A percentile compares a stretch with the other conserved stretches of the same genome.
These are phyloP conservation scores for Gossypium davidsonii DNA, from an alignment of 441 rosid genomes.

Conservation along the genomic window DNA sequence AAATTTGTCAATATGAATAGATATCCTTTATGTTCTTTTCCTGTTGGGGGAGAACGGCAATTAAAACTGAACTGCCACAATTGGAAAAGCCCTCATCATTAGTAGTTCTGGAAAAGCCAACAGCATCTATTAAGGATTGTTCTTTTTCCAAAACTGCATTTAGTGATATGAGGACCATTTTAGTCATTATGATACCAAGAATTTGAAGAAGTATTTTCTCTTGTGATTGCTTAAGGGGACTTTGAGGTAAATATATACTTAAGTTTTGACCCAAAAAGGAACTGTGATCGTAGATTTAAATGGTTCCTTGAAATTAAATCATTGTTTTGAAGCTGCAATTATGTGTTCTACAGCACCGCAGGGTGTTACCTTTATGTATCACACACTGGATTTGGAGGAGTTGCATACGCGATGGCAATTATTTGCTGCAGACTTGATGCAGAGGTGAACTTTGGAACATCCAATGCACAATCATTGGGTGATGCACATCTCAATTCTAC, in stretches of 20 bases:
- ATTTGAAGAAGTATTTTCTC: neutral
- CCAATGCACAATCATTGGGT: slow-evolving; percentile 25
- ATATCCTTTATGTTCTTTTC: neutral
- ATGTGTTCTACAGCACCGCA: slow-evolving; percentile 37
- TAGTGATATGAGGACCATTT: neutral
- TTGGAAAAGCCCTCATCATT: neutral
- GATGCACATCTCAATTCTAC: slow-evolving; percentile 26
- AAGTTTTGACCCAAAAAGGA: neutral
- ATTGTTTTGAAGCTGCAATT: slow-evolving; percentile 5
- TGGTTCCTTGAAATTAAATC: neutral
- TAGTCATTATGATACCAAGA: neutral
- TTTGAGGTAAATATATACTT: neutral
- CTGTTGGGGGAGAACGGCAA: neutral
- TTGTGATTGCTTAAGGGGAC: neutral
- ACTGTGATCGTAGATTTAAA: neutral
- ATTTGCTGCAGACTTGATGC: slow-evolving; percentile 71
- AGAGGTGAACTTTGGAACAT: slow-evolving; percentile 33
- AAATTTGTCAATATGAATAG: neutral
- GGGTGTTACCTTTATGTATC: slow-evolving; percentile 84
- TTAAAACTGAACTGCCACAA: neutral
- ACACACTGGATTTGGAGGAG: slow-evolving; percentile 96
- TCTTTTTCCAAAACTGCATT: neutral
- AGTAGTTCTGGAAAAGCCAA: neutral
- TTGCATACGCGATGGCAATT: slow-evolving; percentile 91
- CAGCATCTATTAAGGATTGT: neutral